These are phyloP conservation scores for Pisolithus sp. DNA, from an alignment of 768 basidiomycete genomes.

Conservation along the genomic window DNA sequence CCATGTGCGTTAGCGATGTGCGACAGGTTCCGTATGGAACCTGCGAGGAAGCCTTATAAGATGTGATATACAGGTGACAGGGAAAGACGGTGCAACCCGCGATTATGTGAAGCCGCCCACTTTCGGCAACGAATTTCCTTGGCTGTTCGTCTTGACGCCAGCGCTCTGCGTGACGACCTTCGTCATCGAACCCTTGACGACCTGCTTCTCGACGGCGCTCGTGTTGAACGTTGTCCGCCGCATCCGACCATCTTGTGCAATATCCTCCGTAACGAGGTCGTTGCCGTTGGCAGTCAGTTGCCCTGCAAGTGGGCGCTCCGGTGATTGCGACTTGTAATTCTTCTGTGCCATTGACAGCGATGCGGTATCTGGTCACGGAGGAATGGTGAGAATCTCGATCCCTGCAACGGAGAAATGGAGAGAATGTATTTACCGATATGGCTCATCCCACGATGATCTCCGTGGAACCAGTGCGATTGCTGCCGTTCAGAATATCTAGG, in stretches of 20 bases:
- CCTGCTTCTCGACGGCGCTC: conserved; percentile 40
- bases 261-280: conserved; percentile 33
- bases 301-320: conserved; percentile 21
- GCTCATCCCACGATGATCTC: conserved; percentile 49
- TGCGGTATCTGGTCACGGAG: conserved; percentile 15
- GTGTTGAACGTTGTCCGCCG: conserved; percentile 34
- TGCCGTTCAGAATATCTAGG: conserved; percentile 55
- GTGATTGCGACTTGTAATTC: conserved; percentile 12
- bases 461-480: conserved; percentile 58
- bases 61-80: not conserved
- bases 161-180: conserved; percentile 37
- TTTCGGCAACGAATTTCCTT: conserved; percentile 11
- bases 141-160: conserved; percentile 8
- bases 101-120: not conserved
- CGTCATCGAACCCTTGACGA: conserved; percentile 50
- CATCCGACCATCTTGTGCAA: conserved; percentile 34
- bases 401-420: conserved; percentile 4
- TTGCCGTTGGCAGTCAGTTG: conserved; percentile 28
- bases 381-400: conserved; percentile 1
- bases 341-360: conserved; percentile 16
- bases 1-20: not conserved
- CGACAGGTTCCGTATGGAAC: not conserved
- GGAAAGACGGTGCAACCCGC: not conserved
- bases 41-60: not conserved
- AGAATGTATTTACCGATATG: conserved; percentile 39